Percentiles rank a stretch among this genome's conserved stretches.
Evolutionary conservation across 768 basidiomycete species (phyloP).

Genomic region (Basidioascus undulatus): DNA sequence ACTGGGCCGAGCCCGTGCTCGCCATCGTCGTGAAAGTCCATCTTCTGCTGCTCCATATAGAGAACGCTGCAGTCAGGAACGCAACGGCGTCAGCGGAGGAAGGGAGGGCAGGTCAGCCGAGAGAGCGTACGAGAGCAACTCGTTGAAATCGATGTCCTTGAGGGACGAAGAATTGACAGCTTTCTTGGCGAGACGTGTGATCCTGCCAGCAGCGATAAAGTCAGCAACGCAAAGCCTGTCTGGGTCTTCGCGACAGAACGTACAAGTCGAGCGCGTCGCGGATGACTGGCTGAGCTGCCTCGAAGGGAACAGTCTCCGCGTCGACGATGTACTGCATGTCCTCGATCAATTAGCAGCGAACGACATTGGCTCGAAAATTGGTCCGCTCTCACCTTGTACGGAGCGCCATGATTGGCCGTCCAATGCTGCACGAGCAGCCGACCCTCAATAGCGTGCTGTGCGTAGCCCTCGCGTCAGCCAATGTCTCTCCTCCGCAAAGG

Average conservation of each 20-base stretch:
- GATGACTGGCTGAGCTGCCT: slow-evolving; percentile 9
- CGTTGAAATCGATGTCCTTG: slow-evolving; percentile 12
- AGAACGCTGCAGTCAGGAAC: slow-evolving; percentile 2
- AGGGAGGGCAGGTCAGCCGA: background rate
- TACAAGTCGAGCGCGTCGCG: slow-evolving; percentile 5
- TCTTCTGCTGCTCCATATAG: slow-evolving; percentile 14
- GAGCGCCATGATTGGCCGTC: too few species aligned
- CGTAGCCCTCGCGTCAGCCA: too few species aligned
- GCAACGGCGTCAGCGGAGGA: background rate
- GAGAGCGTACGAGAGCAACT: slow-evolving; percentile 8
- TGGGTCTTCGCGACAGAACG: background rate
- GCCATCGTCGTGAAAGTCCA: slow-evolving; percentile 18
- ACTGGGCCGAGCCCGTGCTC: slow-evolving; percentile 15
- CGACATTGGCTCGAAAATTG: too few species aligned
- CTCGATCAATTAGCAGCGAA: too few species aligned
- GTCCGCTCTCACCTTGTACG: too few species aligned
- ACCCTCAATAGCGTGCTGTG: too few species aligned
- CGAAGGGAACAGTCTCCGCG: slow-evolving; percentile 12
- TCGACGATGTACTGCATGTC: slow-evolving; percentile 16
- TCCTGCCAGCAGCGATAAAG: too few species aligned
- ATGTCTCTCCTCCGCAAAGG: too few species aligned
- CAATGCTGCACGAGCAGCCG: too few species aligned
- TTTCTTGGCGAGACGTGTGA: background rate
- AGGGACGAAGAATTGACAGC: slow-evolving; percentile 1
- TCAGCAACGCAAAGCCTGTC: background rate